Evolutionary conservation across 108 stramenopile species (phyloP).

Genomic region (Pseudonitzschia multistriata): DNA sequence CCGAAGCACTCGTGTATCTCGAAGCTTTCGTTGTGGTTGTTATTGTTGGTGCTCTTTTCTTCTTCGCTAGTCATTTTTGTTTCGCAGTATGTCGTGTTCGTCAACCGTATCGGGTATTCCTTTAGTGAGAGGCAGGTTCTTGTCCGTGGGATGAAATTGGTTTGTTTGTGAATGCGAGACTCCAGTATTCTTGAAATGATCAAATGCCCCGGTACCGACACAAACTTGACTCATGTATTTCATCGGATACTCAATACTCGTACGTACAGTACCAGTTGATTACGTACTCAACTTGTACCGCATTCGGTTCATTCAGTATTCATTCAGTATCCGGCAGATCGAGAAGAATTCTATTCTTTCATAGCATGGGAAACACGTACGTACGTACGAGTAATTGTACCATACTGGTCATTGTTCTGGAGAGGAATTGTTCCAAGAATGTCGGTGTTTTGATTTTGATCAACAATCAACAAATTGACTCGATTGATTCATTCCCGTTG

Average conservation of each 20-base stretch:
- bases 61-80: not conserved
- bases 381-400: not conserved
- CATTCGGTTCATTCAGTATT: too few species aligned
- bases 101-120: too few species aligned
- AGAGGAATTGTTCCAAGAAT: not conserved
- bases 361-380: not conserved
- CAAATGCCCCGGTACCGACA: not conserved
- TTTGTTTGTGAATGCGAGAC: not conserved
- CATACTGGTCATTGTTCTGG: not conserved
- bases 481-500: not conserved
- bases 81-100: not conserved
- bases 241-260: not conserved
- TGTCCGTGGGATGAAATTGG: not conserved
- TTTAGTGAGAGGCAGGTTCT: not conserved
- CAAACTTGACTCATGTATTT: not conserved
- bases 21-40: constrained; percentile 7
- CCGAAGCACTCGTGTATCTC: constrained; percentile 22
- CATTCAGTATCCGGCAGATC: too few species aligned
- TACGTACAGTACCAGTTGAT: not conserved
- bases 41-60: not conserved
- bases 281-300: too few species aligned
- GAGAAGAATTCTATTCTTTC: too few species aligned
- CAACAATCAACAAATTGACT: not conserved
- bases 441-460: not conserved
- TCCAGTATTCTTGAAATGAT: too few species aligned